These are phyloP conservation scores for Ophidiomyces ophidiicola DNA, from an alignment of 2,329 filamentous ascomycete genomes.

Conservation along the genomic window DNA sequence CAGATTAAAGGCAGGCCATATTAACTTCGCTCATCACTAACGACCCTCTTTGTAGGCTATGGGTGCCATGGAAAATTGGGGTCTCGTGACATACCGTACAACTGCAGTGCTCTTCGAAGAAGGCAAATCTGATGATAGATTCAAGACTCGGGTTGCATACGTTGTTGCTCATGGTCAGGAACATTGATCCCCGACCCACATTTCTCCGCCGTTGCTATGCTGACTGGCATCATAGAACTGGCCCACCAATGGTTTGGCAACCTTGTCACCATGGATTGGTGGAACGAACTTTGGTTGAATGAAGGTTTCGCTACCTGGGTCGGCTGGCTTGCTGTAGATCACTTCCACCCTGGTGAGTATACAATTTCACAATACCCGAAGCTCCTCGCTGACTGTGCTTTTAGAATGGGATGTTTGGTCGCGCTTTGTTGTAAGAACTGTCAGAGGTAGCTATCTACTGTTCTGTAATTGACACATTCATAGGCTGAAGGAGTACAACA, in stretches of 20 bases:
- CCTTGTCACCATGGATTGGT: conserved; percentile 94
- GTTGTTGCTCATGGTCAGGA: conserved; percentile 69
- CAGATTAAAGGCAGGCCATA: background rate
- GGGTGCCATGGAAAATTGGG: conserved; percentile 94
- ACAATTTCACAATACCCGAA: background rate
- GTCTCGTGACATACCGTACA: conserved; percentile 87
- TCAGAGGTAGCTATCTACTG: conserved; percentile 39
- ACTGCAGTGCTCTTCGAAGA: conserved; percentile 96
- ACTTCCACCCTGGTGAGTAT: conserved; percentile 61
- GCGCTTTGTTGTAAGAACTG: conserved; percentile 68
- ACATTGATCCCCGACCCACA: background rate
- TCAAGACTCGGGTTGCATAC: conserved; percentile 89
- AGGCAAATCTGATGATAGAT: conserved; percentile 74
- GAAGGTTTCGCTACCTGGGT: conserved; percentile 98
- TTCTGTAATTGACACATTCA: conserved; percentile 27
- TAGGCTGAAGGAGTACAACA: conserved; percentile 82
- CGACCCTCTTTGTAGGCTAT: conserved; percentile 25
- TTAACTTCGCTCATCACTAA: conserved; percentile 19
- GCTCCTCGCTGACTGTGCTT: conserved; percentile 16
- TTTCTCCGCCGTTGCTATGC: conserved; percentile 4
- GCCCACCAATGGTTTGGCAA: conserved; percentile 96
- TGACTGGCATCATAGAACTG: conserved; percentile 46
- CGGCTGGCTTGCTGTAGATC: conserved; percentile 82
- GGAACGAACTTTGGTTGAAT: conserved; percentile 86
- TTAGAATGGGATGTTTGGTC: conserved; percentile 93